These are phyloP conservation scores for Lasiodiplodia theobromae DNA, from an alignment of 2,329 filamentous ascomycete species.

Conservation along the genomic window DNA sequence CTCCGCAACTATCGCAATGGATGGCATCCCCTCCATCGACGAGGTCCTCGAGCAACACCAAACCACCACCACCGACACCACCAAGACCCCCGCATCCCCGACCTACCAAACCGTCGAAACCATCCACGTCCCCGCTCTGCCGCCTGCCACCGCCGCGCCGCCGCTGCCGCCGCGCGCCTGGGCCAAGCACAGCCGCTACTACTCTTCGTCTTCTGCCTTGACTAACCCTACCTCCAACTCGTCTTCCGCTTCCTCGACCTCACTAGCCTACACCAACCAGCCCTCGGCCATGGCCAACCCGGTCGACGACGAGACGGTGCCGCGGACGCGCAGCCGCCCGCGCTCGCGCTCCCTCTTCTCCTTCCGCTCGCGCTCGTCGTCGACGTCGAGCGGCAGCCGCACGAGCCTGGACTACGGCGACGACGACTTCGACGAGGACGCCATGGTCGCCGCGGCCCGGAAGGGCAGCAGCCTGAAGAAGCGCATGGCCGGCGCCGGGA, in stretches of 20 bases:
- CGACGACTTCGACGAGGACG: not conserved
- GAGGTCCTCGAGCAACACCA: slow-evolving; percentile 12
- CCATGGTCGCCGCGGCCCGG: not conserved
- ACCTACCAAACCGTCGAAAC: slow-evolving; percentile 15
- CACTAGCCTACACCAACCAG: not conserved
- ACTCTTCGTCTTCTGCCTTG: not conserved
- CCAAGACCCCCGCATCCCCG: not conserved
- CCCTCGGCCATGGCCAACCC: not conserved
- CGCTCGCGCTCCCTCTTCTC: slow-evolving; percentile 14
- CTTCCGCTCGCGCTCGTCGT: slow-evolving; percentile 7
- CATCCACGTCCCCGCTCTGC: slow-evolving; percentile 9
- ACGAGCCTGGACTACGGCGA: slow-evolving; percentile 12
- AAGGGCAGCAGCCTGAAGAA: not conserved
- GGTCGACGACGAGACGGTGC: slow-evolving; percentile 4
- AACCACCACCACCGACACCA: not conserved
- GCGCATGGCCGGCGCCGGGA: not conserved
- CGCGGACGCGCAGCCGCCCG: slow-evolving; percentile 8
- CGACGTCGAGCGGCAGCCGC: slow-evolving; percentile 1
- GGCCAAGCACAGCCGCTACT: slow-evolving; percentile 8
- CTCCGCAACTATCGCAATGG: slow-evolving; percentile 11
- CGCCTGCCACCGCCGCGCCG: not conserved
- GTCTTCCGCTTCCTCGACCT: not conserved
- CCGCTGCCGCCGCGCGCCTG: not conserved
- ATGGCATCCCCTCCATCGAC: slow-evolving; percentile 26
- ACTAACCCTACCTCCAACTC: not conserved